Evolutionary conservation across 1,284 basidiomycete genomes (phyloP).

Genomic region (Ustanciosporium gigantosporum): DNA sequence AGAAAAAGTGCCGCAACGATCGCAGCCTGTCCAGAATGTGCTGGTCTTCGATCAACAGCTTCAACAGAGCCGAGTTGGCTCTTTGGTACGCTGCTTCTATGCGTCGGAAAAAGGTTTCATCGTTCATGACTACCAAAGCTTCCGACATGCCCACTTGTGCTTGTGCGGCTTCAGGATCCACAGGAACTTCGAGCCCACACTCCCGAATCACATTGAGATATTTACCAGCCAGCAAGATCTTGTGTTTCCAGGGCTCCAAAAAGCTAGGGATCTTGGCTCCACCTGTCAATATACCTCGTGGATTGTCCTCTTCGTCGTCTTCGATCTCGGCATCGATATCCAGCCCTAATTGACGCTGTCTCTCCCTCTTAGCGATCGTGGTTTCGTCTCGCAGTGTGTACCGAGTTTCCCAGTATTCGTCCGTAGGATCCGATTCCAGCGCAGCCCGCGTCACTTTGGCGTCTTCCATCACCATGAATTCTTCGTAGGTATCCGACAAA

Average conservation of each 20-base stretch:
- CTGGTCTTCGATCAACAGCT: conserved; percentile 54
- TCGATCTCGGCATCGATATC: conserved; percentile 41
- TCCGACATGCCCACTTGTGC: conserved; percentile 1
- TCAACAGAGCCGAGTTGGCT: conserved; percentile 55
- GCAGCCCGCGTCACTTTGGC: conserved; percentile 55
- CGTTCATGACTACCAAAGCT: conserved; percentile 48
- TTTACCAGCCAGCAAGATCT: conserved; percentile 59
- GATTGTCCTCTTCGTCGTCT: conserved; percentile 54
- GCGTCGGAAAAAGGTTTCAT: conserved; percentile 51
- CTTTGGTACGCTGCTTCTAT: conserved; percentile 57
- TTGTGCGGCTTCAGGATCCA: conserved; percentile 18
- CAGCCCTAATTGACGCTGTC: conserved; percentile 43
- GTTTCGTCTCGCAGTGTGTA: conserved; percentile 58
- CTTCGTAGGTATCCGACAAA: conserved; percentile 58
- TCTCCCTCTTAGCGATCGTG: conserved; percentile 43
- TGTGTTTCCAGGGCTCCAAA: conserved; percentile 60
- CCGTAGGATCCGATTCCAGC: conserved; percentile 57
- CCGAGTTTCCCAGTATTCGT: conserved; percentile 61
- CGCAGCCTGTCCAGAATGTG: conserved; percentile 53
- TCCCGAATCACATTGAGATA: conserved; percentile 60
- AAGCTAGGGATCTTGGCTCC: conserved; percentile 59
- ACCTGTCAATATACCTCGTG: conserved; percentile 65
- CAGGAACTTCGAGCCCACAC: conserved; percentile 54
- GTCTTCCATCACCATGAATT: conserved; percentile 60
- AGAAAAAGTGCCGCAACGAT: conserved; percentile 59